Percentiles rank a stretch among this genome's conserved stretches.
Evolutionary conservation across 2,329 filamentous ascomycete genomes (phyloP).

Genomic region (Aspergillus fischeri): DNA sequence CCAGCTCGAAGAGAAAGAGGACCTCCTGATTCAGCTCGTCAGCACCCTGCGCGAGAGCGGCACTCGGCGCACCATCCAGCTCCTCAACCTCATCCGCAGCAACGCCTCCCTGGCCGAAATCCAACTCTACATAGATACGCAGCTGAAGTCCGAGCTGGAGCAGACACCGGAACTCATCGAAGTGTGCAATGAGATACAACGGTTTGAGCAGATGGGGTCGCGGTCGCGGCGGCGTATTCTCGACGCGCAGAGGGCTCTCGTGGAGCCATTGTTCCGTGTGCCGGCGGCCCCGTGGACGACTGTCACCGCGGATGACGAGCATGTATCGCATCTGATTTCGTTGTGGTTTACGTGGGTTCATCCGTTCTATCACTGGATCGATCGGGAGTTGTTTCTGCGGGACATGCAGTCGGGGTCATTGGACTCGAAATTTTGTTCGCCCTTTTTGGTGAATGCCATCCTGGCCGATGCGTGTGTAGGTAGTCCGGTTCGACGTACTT

Average conservation of each 20-base stretch:
- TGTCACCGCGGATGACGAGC: slow-evolving; percentile 19
- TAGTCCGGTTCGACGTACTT: background rate
- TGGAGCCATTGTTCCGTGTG: slow-evolving; percentile 19
- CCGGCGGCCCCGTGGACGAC: slow-evolving; percentile 28
- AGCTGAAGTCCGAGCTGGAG: slow-evolving; percentile 15
- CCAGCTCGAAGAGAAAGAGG: slow-evolving; percentile 22
- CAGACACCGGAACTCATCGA: slow-evolving; percentile 21
- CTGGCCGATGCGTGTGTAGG: slow-evolving; percentile 30
- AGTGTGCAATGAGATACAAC: slow-evolving; percentile 13
- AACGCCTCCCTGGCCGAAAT: slow-evolving; percentile 25
- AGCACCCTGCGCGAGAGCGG: slow-evolving; percentile 19
- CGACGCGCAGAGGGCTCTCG: slow-evolving; percentile 15
- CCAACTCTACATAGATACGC: slow-evolving; percentile 20
- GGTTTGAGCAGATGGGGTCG: slow-evolving; percentile 14
- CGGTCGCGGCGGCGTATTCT: slow-evolving; percentile 12
- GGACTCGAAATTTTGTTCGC: slow-evolving; percentile 28
- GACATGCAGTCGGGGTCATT: slow-evolving; percentile 30
- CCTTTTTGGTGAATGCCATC: slow-evolving; percentile 34
- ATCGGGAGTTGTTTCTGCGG: slow-evolving; percentile 30
- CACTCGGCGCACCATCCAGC: slow-evolving; percentile 13
- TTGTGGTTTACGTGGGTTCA: slow-evolving; percentile 30
- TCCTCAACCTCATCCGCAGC: slow-evolving; percentile 25
- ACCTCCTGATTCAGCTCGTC: slow-evolving; percentile 23
- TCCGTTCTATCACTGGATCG: slow-evolving; percentile 29
- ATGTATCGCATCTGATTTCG: slow-evolving; percentile 31